Conservation (phyloP, 257 asterid species). For the Euphrasia confusa region DNA sequence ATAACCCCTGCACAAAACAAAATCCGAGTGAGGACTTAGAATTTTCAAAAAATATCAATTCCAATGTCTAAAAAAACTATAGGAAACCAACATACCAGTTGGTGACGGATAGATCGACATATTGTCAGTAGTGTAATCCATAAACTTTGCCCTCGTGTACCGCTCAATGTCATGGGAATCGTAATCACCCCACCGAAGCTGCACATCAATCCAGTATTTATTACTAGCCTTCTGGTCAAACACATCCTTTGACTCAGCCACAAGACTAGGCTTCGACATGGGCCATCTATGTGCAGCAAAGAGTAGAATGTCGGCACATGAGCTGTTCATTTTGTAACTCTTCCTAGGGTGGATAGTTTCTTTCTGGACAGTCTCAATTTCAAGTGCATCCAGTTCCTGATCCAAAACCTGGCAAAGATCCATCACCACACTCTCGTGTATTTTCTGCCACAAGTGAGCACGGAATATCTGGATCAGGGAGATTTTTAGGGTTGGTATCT, state of each 20-base stretch:
- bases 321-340: constrained; percentile 99
- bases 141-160: constrained; percentile 90
- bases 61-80: constrained; percentile 3
- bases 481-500: constrained; percentile 94
- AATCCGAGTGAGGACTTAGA: neutral
- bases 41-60: neutral
- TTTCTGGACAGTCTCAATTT: constrained; percentile 98
- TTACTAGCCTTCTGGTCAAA: constrained; percentile 98
- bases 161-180: constrained; percentile 98
- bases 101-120: constrained; percentile 99
- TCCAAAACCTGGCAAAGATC: constrained; percentile 99
- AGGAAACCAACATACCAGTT: constrained; percentile 50
- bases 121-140: constrained; percentile 98
- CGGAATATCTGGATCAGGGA: constrained; percentile 98
- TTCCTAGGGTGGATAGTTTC: constrained; percentile 97
- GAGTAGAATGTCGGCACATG: constrained; percentile 92
- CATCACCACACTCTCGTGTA: constrained; percentile 99
- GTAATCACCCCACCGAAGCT: constrained; percentile 99
- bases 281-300: constrained; percentile 99
- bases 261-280: constrained; percentile 99
- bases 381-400: constrained; percentile 95
- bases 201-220: constrained; percentile 98
- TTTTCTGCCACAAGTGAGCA: constrained; percentile 99
- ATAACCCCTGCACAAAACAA: constrained; percentile 65
- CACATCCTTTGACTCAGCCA: constrained; percentile 96